These are phyloP conservation scores for Corynascus novoguineensis DNA, from an alignment of 495 filamentous ascomycete genomes.

Conservation along the genomic window DNA sequence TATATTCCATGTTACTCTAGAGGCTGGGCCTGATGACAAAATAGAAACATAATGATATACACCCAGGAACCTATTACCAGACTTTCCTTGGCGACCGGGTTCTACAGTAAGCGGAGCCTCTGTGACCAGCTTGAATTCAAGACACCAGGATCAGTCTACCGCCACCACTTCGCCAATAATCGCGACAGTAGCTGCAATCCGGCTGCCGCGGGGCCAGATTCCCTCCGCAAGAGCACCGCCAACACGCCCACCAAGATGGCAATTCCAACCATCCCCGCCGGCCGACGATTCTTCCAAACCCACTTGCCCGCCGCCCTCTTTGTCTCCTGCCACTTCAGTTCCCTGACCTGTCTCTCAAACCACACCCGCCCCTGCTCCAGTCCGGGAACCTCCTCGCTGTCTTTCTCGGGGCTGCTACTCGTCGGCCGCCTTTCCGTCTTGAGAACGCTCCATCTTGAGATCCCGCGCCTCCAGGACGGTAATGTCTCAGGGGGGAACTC, in stretches of 20 bases:
- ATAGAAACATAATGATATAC: background rate
- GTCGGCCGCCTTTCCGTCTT: constrained; percentile 53
- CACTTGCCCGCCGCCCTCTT: constrained; percentile 47
- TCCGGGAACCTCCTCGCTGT: background rate
- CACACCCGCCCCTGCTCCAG: constrained; percentile 24
- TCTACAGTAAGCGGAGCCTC: background rate
- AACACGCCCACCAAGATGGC: constrained; percentile 59
- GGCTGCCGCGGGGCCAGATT: constrained; percentile 18
- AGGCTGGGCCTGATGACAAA: background rate
- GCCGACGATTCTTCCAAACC: constrained; percentile 56
- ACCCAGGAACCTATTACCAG: background rate
- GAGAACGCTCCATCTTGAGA: constrained; percentile 72
- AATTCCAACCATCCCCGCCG: constrained; percentile 52
- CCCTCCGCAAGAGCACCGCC: constrained; percentile 38
- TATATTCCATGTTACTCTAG: background rate
- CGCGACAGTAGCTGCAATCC: constrained; percentile 20
- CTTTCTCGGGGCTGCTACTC: background rate
- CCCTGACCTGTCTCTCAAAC: constrained; percentile 63
- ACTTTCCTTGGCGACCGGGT: background rate
- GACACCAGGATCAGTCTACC: constrained; percentile 1
- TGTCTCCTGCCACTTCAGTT: constrained; percentile 59
- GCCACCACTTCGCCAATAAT: constrained; percentile 18
- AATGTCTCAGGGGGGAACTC: constrained; percentile 70
- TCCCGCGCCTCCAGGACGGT: constrained; percentile 51
- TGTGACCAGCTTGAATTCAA: background rate